Evolutionary conservation across 371 early-diverging fungal species (phyloP), one percentile per base, ranked within the genome.

Genomic region (Actinomortierella wolfii): DNA sequence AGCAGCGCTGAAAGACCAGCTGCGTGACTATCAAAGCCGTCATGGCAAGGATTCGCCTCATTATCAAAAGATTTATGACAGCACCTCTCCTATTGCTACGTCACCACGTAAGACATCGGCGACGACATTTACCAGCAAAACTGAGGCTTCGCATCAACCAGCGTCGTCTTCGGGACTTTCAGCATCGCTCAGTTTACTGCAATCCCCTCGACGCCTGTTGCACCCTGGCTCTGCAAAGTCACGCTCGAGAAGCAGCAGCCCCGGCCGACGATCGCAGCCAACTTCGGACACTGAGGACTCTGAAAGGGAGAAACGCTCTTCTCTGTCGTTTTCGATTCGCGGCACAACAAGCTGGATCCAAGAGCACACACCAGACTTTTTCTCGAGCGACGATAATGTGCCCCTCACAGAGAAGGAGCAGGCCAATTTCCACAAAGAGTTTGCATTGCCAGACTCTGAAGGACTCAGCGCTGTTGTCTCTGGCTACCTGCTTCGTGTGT

Each of bases 361-460:
- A 8, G 73, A 73, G 6, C 43, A 47, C 41, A 57, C 49, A 25
- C 52, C 62, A 5, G 63, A 57, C 23, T 40, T 46, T 29, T 15
- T 15, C 20, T 34, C 51, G 15, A 17, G 52, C 28, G 61, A 66
- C 0, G 66, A 65, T 7, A 15, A 18, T 2, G n/a, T 46, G 34
- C 18, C 54, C 3, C 11, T 60, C 46, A 57, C 46, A 23, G 73
- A 61, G 11, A 76, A 42, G 56, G 75, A 69, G 23, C 61, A 64
- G 39, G 76, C 73, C 20, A 79, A 78, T 34, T 87, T 90, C 65
- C 58, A 76, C 54, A 78, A 79, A 44, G 79, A 83, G 50, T 89
- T 89, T 70, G 84, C 84, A 3, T 59, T 91, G 34, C 86, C 90
- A 0, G 82, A 83, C 34, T 50, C 80, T 0, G 91, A 89, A 52